These are phyloP conservation scores for Beta vulgaris DNA, from an alignment of 148 eudicot genomes.

Conservation along the genomic window DNA sequence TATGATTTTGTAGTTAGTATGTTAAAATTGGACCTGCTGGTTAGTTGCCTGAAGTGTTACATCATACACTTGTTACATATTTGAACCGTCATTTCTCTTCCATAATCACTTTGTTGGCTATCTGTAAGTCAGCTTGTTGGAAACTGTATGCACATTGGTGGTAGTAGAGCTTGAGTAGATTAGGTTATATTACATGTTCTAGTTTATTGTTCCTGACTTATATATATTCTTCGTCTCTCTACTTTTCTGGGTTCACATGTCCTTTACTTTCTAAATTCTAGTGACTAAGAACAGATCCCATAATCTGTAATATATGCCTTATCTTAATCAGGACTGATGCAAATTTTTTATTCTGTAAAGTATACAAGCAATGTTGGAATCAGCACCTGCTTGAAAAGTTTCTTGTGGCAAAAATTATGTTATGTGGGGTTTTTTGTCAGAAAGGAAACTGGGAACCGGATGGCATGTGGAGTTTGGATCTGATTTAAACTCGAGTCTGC, in stretches of 20 bases:
- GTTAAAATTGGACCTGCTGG: not conserved
- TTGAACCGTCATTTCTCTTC: not conserved
- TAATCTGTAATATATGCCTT: not conserved
- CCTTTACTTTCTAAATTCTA: not conserved
- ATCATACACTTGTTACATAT: not conserved
- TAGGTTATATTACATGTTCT: not conserved
- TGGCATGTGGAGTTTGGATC: not conserved
- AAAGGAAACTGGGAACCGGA: not conserved
- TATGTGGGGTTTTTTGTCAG: too few species aligned
- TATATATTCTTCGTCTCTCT: not conserved
- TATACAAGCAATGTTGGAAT: not conserved
- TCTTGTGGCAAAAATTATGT: not conserved
- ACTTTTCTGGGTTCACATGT: not conserved
- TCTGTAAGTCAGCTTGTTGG: not conserved
- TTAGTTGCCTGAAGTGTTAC: not conserved
- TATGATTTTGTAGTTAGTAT: not conserved
- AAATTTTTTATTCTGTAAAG: too few species aligned
- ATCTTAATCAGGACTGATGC: too few species aligned
- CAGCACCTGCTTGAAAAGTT: not conserved
- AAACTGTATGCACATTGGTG: not conserved
- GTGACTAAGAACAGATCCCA: not conserved
- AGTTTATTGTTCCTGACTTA: not conserved
- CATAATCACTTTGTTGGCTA: not conserved
- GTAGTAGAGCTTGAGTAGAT: not conserved
- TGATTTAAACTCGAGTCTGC: not conserved